Evolutionary conservation across 495 filamentous ascomycete genomes (phyloP), one percentile per base, ranked within the genome.

Genomic region (Aspergillus ostianus): DNA sequence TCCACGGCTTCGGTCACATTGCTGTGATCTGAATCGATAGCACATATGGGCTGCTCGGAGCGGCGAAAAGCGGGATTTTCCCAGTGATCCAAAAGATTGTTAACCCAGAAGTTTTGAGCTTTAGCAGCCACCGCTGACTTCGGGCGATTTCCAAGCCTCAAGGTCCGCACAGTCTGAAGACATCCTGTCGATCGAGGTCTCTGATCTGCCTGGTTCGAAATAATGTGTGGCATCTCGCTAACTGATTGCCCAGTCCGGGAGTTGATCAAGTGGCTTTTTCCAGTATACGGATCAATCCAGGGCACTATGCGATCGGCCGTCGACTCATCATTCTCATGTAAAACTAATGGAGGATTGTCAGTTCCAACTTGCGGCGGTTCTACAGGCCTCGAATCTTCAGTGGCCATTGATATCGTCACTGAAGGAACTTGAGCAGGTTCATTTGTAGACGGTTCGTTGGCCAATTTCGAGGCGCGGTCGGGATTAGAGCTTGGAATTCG

Each of bases 231-330:
- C 17, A 18, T 45, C 15, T 51, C 30, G 15, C 47, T 47, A 29
- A 68, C 61, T 13, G 82, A 80, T 49, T 84, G 81, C 6, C 89
- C 89, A 32, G 87, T 91, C 44, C 83, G 77, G 13, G 77, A 67
- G 64, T 90, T 85, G 19, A 92, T 72, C 18, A 81, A 65, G 53
- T 85, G 80, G 6, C 64, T 78, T 58, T 79, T 74, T 57, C 84
- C 87, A 4, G 87, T 90, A 9, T 69, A 59, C 3, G 88, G 90
- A 62, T 94, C 84, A n/a, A 73, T 75, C 91, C 90, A 95, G 21
- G 75, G 60, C 13, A 90, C 73, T 0, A 75, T 67, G 3, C 74
- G 70, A 47, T 80, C 77, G 15, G 55, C 19, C 1, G 57, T 18
- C 2, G 52, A n/a, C 23, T 55, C 44, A 21, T 46, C 23, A 12